Evolutionary conservation across 495 filamentous ascomycete species (phyloP).

Genomic region (Astrocystis sublimbata): DNA sequence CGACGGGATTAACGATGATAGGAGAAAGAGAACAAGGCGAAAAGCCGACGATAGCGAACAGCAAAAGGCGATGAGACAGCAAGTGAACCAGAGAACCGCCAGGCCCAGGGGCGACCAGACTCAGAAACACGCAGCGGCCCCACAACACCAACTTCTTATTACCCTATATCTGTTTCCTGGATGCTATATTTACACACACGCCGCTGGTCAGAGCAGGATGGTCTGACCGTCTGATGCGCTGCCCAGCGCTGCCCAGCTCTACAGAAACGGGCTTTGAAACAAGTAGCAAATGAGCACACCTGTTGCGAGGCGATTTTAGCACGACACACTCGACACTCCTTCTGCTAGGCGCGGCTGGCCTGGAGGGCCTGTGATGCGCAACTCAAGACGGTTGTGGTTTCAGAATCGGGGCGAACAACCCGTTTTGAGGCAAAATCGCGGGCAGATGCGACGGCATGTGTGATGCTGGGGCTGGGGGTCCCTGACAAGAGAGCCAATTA

Average conservation of each 20-base stretch:
- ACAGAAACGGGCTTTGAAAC: constrained; percentile 8
- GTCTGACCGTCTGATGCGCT: too few species aligned
- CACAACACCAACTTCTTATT: constrained; percentile 19
- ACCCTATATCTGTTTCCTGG: neutral
- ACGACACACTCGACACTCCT: neutral
- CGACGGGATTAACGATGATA: constrained; percentile 21
- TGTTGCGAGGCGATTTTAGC: neutral
- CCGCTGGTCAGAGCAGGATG: neutral
- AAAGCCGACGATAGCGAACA: constrained; percentile 39
- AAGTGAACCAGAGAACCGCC: constrained; percentile 23
- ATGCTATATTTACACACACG: constrained; percentile 5
- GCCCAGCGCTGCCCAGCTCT: neutral
- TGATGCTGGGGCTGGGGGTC: constrained; percentile 4
- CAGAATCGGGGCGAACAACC: constrained; percentile 1
- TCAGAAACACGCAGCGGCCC: constrained; percentile 13
- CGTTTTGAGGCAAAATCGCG: constrained; percentile 11
- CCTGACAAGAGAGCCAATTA: neutral
- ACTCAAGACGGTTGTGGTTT: constrained; percentile 18
- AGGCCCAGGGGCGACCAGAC: neutral
- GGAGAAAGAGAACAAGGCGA: constrained; percentile 33
- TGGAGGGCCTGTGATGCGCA: constrained; percentile 9
- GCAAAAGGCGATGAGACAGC: constrained; percentile 38
- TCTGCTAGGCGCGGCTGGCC: constrained; percentile 4
- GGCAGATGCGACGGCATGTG: constrained; percentile 11
- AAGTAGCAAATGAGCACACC: constrained; percentile 1